Conservation (phyloP, 2,329 filamentous ascomycete species). For the Sporothrix brasiliensis region DNA sequence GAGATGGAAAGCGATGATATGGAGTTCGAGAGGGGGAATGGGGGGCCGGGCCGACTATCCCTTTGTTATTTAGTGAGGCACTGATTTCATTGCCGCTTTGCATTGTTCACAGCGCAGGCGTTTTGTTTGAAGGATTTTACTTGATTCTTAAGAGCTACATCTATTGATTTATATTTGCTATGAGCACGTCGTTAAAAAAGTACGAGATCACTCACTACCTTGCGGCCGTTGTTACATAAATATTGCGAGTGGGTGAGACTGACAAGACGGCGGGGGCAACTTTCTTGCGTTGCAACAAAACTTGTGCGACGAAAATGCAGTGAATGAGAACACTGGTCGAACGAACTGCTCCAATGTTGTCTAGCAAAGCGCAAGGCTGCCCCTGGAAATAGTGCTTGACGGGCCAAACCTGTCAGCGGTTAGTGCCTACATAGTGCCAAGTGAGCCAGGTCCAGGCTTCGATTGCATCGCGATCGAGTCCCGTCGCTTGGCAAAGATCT, state of each 20-base stretch:
- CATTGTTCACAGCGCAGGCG: conserved; percentile 17
- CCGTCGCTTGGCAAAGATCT: conserved; percentile 15
- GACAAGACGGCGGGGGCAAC: no score
- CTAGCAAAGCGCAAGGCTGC: not conserved
- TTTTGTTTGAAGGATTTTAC: not conserved
- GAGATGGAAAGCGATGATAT: not conserved
- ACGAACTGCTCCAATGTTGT: no score
- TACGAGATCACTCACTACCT: no score
- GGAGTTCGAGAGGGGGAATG: not conserved
- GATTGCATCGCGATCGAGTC: not conserved
- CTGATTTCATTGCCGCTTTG: not conserved
- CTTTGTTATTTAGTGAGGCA: not conserved
- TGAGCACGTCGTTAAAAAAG: no score
- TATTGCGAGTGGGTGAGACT: no score
- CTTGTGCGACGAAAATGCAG: no score
- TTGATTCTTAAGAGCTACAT: not conserved
- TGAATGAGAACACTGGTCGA: no score
- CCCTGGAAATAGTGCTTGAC: not conserved
- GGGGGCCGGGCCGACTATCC: not conserved
- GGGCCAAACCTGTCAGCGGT: not conserved
- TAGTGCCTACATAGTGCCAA: no score
- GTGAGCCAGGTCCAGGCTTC: not conserved
- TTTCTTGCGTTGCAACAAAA: no score
- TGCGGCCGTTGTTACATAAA: no score
- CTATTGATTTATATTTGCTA: not conserved